Evolutionary conservation across 1,139 yeast species (phyloP), one percentile per base, ranked within the genome.

Genomic region (Eremothecium gossypii): DNA sequence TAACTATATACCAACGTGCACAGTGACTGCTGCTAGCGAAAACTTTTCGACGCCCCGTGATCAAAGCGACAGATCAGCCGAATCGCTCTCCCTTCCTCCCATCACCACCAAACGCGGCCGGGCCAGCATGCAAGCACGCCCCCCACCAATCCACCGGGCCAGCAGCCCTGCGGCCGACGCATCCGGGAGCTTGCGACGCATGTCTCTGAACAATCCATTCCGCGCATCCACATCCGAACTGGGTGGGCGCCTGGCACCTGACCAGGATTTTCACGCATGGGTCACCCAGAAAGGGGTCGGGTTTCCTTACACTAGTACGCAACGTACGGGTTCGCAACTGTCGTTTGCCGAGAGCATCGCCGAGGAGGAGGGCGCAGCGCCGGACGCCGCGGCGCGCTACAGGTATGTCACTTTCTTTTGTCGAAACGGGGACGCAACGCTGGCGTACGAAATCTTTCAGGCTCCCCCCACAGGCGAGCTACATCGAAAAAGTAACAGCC

Each of bases 131-230:
- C 23, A 17, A 17, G 23, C 23, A 17, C 23, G 23, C 23, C 23
- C 23, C 23, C 23, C 23, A 17, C 23, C 23, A 17, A 17, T 17
- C 23, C 23, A 17, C 6, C 23, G 12, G 23, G 9, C n/a, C 11
- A 17, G 11, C 29, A 14, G 29, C 13, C 13, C 12, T 30, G 41
- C 33, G 31, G 30, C 33, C 14, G 30, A 29, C n/a, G 7, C 30
- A 34, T 26, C 37, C 30, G 27, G 27, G 27, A 20, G 23, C 20
- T 17, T 28, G 20, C 33, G 33, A 40, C 34, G 40, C 39, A 13
- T 12, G 40, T 75, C 81, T 10, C 67, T 77, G 27, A 75, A 76
- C 53, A 77, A 77, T 51, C 83, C 83, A 13, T 77, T 77, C 58
- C 68, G 83, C 49, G 54, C 52, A 48, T 54, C 59, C 32, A 49